phyloP scores from a whole-genome alignment of 306 rosid genomes.

The Prunus campanulata region DNA sequence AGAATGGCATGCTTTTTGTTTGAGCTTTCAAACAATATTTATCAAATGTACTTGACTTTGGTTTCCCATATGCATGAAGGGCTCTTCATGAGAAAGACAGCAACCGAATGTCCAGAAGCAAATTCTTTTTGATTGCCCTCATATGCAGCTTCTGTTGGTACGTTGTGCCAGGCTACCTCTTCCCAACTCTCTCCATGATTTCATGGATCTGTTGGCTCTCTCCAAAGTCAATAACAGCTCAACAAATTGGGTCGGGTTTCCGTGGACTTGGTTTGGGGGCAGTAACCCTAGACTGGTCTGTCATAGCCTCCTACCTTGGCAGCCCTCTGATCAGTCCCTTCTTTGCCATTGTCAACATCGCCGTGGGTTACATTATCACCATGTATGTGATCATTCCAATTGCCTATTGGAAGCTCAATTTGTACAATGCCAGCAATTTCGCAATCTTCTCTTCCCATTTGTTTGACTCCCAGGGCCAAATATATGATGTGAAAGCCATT shows the following conservation, averaged over 20 bases:
- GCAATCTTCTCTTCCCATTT: constrained; percentile 53
- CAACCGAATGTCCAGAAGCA: constrained; percentile 50
- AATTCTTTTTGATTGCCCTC: constrained; percentile 55
- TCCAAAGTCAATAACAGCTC: constrained; percentile 53
- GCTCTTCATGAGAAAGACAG: constrained; percentile 60
- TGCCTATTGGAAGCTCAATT: constrained; percentile 53
- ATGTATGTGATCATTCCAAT: constrained; percentile 47
- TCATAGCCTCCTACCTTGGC: constrained; percentile 45
- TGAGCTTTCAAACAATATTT: not conserved
- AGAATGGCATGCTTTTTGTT: not conserved
- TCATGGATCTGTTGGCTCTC: constrained; percentile 63
- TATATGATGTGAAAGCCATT: constrained; percentile 44
- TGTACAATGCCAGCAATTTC: constrained; percentile 50
- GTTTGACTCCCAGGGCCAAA: constrained; percentile 35
- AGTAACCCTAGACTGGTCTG: constrained; percentile 58
- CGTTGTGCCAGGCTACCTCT: constrained; percentile 56
- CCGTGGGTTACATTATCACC: constrained; percentile 43
- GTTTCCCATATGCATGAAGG: constrained; percentile 29
- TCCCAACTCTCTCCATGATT: constrained; percentile 41
- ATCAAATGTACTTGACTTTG: not conserved
- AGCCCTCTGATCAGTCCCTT: constrained; percentile 62
- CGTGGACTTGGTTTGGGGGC: constrained; percentile 61
- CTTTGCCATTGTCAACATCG: constrained; percentile 47
- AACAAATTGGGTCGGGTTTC: constrained; percentile 62
- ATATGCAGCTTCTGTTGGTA: constrained; percentile 67